A percentile compares a stretch with the other conserved stretches of the same genome.
Evolutionary conservation across 169 alveolate species (phyloP).

Genomic region (Haemoproteus tartakovskyi): DNA sequence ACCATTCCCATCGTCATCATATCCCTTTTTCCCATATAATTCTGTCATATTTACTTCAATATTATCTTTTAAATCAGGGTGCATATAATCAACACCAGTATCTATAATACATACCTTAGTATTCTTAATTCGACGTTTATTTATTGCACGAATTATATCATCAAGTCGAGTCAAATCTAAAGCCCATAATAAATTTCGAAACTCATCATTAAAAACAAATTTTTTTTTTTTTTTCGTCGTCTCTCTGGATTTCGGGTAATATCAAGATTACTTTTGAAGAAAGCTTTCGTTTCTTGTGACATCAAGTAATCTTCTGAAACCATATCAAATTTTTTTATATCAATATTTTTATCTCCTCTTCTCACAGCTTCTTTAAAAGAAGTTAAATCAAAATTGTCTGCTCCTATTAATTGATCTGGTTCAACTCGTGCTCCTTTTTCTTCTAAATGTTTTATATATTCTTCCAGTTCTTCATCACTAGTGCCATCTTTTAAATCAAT

Average conservation of each 20-base stretch:
- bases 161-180: conserved; percentile 51
- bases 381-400: conserved; percentile 13
- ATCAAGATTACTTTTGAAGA: neutral
- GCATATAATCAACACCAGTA: conserved; percentile 84
- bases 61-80: conserved; percentile 78
- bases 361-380: conserved; percentile 24
- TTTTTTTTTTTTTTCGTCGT: neutral
- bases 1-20: conserved; percentile 80
- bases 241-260: neutral
- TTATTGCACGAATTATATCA: conserved; percentile 14
- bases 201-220: conserved; percentile 32
- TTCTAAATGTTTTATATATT: conserved; percentile 14
- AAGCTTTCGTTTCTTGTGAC: neutral
- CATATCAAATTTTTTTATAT: neutral
- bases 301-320: neutral
- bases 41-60: conserved; percentile 79
- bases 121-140: neutral
- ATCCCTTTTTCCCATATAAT: conserved; percentile 72
- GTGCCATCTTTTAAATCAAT: conserved; percentile 27
- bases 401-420: conserved; percentile 50
- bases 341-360: conserved; percentile 9
- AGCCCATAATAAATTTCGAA: conserved; percentile 52
- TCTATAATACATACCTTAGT: conserved; percentile 77
- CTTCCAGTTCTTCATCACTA: conserved; percentile 29
- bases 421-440: conserved; percentile 40